A percentile compares a stretch with the other conserved stretches of the same genome.
Conservation (phyloP, 495 filamentous ascomycete species). For the Saxispiralis lemnorum region DNA sequence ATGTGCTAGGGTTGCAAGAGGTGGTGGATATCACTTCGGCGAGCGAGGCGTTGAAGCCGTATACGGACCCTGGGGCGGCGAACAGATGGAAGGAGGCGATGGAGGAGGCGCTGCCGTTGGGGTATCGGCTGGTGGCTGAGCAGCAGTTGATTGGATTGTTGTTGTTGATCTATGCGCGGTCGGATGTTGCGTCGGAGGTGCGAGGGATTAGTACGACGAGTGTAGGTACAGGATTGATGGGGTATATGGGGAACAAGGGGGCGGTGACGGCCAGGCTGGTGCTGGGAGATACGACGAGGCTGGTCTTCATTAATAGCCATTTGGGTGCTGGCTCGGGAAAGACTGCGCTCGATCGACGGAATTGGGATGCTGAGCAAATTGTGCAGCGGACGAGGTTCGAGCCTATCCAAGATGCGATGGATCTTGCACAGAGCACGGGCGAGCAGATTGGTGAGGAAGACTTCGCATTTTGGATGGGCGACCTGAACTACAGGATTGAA, state of each 20-base stretch:
- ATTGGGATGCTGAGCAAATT: conserved; percentile 80
- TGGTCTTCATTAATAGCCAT: conserved; percentile 83
- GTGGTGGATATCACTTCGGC: conserved; percentile 68
- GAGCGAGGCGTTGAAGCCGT: conserved; percentile 46
- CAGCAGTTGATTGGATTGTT: conserved; percentile 76
- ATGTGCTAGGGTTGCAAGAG: conserved; percentile 81
- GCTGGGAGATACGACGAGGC: conserved; percentile 71
- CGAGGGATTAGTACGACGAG: conserved; percentile 58
- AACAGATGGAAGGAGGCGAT: conserved; percentile 65
- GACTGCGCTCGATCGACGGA: conserved; percentile 57
- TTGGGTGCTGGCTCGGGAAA: conserved; percentile 72
- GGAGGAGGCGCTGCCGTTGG: conserved; percentile 50
- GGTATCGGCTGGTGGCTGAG: conserved; percentile 58
- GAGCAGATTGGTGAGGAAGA: conserved; percentile 80
- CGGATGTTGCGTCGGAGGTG: conserved; percentile 49
- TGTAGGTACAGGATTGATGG: conserved; percentile 75
- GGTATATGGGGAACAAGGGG: conserved; percentile 93
- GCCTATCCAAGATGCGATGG: conserved; percentile 41
- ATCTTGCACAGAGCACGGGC: conserved; percentile 28
- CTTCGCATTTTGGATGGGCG: conserved; percentile 89
- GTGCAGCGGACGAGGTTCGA: conserved; percentile 53
- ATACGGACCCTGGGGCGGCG: conserved; percentile 49
- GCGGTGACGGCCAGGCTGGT: conserved; percentile 66
- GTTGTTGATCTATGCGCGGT: conserved; percentile 70
- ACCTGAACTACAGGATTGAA: conserved; percentile 88